These are phyloP conservation scores for Verticillium isaacii DNA, from an alignment of 2,329 filamentous ascomycete genomes.

Conservation along the genomic window DNA sequence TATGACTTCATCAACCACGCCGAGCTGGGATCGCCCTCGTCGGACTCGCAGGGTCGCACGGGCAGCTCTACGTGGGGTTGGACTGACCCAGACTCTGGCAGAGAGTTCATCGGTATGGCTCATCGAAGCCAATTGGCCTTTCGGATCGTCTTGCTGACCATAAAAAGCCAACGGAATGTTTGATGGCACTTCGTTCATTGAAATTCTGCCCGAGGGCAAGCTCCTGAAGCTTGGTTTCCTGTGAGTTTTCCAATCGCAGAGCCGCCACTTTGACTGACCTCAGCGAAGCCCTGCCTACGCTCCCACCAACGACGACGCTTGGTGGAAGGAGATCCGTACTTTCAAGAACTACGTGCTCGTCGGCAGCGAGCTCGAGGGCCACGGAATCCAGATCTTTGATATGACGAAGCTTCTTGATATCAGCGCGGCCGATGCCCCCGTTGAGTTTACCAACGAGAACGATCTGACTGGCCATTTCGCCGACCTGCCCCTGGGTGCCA, in stretches of 20 bases:
- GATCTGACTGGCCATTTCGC: constrained; percentile 28
- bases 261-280: not conserved
- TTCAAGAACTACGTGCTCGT: constrained; percentile 27
- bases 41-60: constrained; percentile 11
- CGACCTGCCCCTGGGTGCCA: constrained; percentile 24
- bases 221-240: constrained; percentile 38
- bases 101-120: constrained; percentile 7
- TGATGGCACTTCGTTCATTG: constrained; percentile 39
- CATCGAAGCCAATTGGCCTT: not conserved
- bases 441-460: constrained; percentile 19
- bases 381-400: constrained; percentile 59
- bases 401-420: constrained; percentile 42
- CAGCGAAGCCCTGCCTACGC: constrained; percentile 21
- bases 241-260: constrained; percentile 3
- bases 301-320: constrained; percentile 3
- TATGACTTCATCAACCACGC: constrained; percentile 50
- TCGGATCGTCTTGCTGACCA: not conserved
- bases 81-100: constrained; percentile 32
- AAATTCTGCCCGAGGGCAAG: constrained; percentile 34
- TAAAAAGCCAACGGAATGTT: constrained; percentile 17
- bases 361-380: constrained; percentile 34
- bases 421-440: constrained; percentile 27
- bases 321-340: constrained; percentile 28
- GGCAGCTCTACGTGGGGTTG: constrained; percentile 34
- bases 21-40: constrained; percentile 36